These are phyloP conservation scores for Blastobotrys niveus DNA, from an alignment of 1,139 yeast genomes.

Conservation along the genomic window DNA sequence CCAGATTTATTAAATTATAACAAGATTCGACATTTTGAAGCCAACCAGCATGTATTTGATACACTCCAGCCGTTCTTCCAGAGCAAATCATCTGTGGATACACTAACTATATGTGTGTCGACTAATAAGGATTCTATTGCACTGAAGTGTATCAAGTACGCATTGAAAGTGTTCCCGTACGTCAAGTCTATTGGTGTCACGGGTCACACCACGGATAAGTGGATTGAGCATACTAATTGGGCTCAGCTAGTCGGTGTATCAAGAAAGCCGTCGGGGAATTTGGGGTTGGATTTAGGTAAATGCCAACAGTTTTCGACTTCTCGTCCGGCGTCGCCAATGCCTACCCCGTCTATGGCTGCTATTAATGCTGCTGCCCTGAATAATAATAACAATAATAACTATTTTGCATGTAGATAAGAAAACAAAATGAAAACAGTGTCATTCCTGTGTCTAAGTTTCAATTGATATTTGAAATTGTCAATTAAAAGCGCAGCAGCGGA, in stretches of 20 bases:
- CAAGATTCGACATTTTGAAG: conserved; percentile 4
- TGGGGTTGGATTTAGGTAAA: conserved; percentile 5
- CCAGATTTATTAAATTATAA: conserved; percentile 6
- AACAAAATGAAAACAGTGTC: too few species aligned
- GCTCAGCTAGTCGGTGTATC: conserved; percentile 10
- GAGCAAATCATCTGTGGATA: not conserved
- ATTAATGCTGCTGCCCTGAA: not conserved
- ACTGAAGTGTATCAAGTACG: conserved; percentile 8
- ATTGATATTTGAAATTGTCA: too few species aligned
- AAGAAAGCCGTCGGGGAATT: not conserved
- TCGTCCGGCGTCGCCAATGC: not conserved
- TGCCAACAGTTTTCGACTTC: conserved; percentile 2
- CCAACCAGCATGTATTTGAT: conserved; percentile 10
- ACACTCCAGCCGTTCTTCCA: conserved; percentile 6
- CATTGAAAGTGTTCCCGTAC: conserved; percentile 7
- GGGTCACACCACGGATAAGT: conserved; percentile 10
- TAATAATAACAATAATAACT: not conserved
- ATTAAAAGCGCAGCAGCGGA: too few species aligned
- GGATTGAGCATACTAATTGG: conserved; percentile 12
- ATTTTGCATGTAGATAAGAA: too few species aligned
- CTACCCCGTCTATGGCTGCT: not conserved
- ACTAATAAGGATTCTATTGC: conserved; percentile 10
- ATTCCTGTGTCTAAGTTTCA: too few species aligned
- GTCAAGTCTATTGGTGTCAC: conserved; percentile 5
- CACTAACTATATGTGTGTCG: conserved; percentile 6